Percentiles rank a stretch among this genome's conserved stretches.
These are phyloP conservation scores for Schoenoplectus triqueter DNA, from an alignment of 202 grass and related monocot genomes.

Conservation along the genomic window DNA sequence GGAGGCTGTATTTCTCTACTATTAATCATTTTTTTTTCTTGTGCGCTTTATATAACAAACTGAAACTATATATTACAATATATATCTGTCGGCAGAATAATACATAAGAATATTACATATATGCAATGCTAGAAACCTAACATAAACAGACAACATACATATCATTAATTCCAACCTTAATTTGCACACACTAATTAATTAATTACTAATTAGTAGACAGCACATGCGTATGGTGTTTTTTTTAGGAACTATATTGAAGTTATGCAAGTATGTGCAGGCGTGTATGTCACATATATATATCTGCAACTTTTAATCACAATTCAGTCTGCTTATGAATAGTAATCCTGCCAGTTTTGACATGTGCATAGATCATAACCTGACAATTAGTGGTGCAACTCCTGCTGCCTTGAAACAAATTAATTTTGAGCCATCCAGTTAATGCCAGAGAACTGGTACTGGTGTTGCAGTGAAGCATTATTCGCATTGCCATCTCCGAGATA, in stretches of 20 bases:
- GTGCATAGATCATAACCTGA: slow-evolving; percentile 18
- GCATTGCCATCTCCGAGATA: slow-evolving; percentile 44
- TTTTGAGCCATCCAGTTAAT: slow-evolving; percentile 76
- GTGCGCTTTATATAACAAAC: slow-evolving; percentile 4
- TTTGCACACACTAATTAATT: slow-evolving; percentile 25
- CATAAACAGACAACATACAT: background rate
- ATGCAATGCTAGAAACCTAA: background rate
- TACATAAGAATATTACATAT: slow-evolving; percentile 28
- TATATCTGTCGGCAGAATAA: slow-evolving; percentile 24
- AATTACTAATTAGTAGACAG: background rate
- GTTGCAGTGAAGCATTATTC: slow-evolving; percentile 49
- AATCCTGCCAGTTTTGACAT: slow-evolving; percentile 18
- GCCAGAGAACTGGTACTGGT: slow-evolving; percentile 66
- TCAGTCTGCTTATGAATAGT: slow-evolving; percentile 7
- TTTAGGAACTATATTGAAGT: background rate
- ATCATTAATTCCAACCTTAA: background rate
- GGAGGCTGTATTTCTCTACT: slow-evolving; percentile 27
- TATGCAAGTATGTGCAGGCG: background rate
- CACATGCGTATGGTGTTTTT: background rate
- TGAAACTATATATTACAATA: slow-evolving; percentile 14
- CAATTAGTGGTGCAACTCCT: slow-evolving; percentile 24
- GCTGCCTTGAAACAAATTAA: slow-evolving; percentile 26
- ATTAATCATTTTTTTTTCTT: background rate
- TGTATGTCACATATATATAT: background rate
- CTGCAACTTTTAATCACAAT: background rate